A percentile compares a stretch with the other conserved stretches of the same genome.
Evolutionary conservation across 176 grass and related monocot species (phyloP).

Genomic region (Saccharum spontaneum): DNA sequence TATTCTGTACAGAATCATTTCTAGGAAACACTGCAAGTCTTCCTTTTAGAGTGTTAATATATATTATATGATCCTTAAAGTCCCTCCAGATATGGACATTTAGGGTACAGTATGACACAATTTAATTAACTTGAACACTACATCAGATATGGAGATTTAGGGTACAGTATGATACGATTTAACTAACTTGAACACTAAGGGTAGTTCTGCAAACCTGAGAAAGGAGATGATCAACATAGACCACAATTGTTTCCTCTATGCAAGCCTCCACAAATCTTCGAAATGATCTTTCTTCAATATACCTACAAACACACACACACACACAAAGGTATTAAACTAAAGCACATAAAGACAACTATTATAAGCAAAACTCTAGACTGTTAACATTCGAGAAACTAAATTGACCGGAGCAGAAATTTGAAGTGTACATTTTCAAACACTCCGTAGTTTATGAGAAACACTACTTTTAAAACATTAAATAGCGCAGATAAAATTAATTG

Average conservation of each 20-base stretch:
- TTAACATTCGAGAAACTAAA: constrained; percentile 16
- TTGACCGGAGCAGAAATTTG: neutral
- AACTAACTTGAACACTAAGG: constrained; percentile 8
- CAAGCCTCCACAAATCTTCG: constrained; percentile 98
- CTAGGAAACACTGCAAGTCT: constrained; percentile 1
- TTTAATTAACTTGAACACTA: no score
- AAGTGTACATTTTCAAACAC: neutral
- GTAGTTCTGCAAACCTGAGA: constrained; percentile 65
- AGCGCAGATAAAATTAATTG: constrained; percentile 6
- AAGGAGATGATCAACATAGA: constrained; percentile 93
- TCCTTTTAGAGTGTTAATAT: constrained; percentile 14
- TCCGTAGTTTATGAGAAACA: neutral
- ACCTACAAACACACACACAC: constrained; percentile 44
- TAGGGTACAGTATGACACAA: no score
- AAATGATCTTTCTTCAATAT: constrained; percentile 95
- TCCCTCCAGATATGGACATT: no score
- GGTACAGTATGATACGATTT: neutral
- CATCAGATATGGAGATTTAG: constrained; percentile 1
- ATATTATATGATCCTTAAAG: constrained; percentile 5
- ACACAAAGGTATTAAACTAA: constrained; percentile 16
- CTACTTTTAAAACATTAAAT: neutral
- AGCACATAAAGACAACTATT: constrained; percentile 19
- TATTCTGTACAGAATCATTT: constrained; percentile 11
- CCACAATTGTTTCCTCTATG: constrained; percentile 92
- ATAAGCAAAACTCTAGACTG: neutral